Conservation (phyloP, 495 filamentous ascomycete genomes). For the Penicillium coprophilum region DNA sequence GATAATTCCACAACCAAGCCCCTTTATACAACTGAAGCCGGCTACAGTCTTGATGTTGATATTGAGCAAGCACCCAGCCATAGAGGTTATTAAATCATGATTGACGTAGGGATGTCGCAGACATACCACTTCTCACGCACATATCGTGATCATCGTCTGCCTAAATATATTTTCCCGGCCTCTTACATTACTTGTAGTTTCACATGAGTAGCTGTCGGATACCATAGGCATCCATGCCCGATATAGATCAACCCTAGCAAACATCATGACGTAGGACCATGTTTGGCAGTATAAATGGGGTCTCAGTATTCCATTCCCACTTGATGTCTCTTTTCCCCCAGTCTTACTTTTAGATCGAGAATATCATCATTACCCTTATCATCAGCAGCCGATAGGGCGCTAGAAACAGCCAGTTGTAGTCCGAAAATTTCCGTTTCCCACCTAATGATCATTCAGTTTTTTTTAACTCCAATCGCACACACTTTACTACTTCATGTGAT, state of each 20-base stretch:
- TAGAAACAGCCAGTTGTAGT: background rate
- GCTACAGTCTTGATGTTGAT: background rate
- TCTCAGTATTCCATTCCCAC: too few relatives aligned
- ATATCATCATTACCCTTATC: too few relatives aligned
- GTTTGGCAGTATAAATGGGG: too few relatives aligned
- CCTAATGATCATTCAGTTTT: too few relatives aligned
- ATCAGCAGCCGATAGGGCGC: background rate
- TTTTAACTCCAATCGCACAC: too few relatives aligned
- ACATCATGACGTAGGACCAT: too few relatives aligned
- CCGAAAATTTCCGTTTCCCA: background rate
- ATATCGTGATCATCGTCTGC: background rate
- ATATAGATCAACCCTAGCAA: too few relatives aligned
- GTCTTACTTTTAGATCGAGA: too few relatives aligned
- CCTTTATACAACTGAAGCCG: background rate
- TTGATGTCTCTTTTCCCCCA: too few relatives aligned
- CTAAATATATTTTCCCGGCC: background rate
- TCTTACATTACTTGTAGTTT: background rate
- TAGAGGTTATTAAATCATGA: background rate
- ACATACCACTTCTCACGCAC: background rate
- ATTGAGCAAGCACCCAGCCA: background rate
- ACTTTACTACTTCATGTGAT: background rate
- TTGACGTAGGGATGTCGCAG: background rate
- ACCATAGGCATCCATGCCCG: too few relatives aligned
- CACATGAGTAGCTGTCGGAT: too few relatives aligned
- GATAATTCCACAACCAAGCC: background rate